Evolutionary conservation across 2,329 filamentous ascomycete genomes (phyloP).

Genomic region (Lanzia echinophila): DNA sequence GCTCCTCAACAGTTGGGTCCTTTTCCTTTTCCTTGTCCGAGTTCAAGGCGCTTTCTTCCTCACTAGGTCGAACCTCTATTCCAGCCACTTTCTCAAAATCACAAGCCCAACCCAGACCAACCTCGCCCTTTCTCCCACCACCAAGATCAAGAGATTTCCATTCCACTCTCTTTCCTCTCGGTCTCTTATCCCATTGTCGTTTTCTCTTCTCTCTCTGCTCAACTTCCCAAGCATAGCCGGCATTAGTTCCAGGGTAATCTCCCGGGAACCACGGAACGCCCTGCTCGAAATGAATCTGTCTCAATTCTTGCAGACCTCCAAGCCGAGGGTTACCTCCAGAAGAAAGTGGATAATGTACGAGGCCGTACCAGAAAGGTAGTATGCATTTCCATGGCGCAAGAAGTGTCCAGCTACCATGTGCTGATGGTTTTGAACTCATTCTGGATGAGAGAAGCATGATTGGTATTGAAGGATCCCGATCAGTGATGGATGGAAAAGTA

Average conservation of each 20-base stretch:
- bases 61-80: background rate
- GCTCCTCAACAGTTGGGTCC: background rate
- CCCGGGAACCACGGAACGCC: slow-evolving; percentile 76
- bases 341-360: slow-evolving; percentile 76
- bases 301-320: slow-evolving; percentile 71
- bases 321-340: slow-evolving; percentile 76
- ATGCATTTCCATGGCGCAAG: slow-evolving; percentile 90
- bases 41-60: background rate
- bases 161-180: slow-evolving; percentile 72
- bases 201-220: slow-evolving; percentile 54
- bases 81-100: slow-evolving; percentile 58
- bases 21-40: background rate
- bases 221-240: slow-evolving; percentile 73
- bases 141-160: slow-evolving; percentile 73
- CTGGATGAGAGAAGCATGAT: slow-evolving; percentile 61
- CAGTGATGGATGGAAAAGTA: slow-evolving; percentile 47
- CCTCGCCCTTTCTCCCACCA: slow-evolving; percentile 67
- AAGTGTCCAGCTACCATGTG: slow-evolving; percentile 71
- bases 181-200: slow-evolving; percentile 65
- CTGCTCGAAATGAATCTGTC: slow-evolving; percentile 76
- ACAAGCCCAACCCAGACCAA: slow-evolving; percentile 75
- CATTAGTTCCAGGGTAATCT: slow-evolving; percentile 72
- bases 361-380: slow-evolving; percentile 72
- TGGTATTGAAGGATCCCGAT: slow-evolving; percentile 70
- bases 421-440: slow-evolving; percentile 38